A percentile compares a stretch with the other conserved stretches of the same genome.
phyloP scores from a whole-genome alignment of 139 green algal species.

The Nannochloris sp. region DNA sequence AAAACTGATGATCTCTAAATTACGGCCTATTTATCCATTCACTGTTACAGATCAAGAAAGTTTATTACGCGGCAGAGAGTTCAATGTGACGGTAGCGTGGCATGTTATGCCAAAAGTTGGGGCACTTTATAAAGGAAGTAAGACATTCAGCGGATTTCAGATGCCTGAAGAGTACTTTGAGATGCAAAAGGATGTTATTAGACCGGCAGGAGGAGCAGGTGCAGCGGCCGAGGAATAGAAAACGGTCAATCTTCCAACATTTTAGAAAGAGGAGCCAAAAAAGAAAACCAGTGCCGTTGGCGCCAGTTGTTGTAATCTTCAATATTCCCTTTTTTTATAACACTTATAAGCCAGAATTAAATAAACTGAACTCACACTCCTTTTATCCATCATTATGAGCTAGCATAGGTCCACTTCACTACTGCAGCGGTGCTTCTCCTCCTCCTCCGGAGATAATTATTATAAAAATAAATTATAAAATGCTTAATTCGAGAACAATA shows the following conservation, averaged over 20 bases:
- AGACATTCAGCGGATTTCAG: background rate
- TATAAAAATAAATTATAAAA: background rate
- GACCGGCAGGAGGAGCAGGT: background rate
- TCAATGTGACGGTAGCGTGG: conserved; percentile 77
- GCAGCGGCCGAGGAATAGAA: background rate
- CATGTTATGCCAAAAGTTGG: conserved; percentile 79
- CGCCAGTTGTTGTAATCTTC: no score
- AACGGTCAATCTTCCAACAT: no score
- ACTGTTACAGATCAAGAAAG: conserved; percentile 56
- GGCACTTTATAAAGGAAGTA: background rate
- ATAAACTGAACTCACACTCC: no score
- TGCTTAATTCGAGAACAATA: background rate
- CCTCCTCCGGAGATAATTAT: no score
- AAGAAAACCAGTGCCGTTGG: no score
- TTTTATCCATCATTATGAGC: background rate
- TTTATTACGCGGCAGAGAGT: conserved; percentile 31
- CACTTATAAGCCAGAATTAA: no score
- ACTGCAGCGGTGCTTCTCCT: no score
- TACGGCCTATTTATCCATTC: conserved; percentile 65
- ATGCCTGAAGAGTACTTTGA: conserved; percentile 20
- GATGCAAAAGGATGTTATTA: background rate
- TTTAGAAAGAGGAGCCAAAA: no score
- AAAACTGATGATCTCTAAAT: conserved; percentile 28
- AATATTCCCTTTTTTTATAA: no score
- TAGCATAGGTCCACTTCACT: no score